Evolutionary conservation across 1,284 basidiomycete genomes (phyloP).

Genomic region (Cutaneotrichosporon dermatis): DNA sequence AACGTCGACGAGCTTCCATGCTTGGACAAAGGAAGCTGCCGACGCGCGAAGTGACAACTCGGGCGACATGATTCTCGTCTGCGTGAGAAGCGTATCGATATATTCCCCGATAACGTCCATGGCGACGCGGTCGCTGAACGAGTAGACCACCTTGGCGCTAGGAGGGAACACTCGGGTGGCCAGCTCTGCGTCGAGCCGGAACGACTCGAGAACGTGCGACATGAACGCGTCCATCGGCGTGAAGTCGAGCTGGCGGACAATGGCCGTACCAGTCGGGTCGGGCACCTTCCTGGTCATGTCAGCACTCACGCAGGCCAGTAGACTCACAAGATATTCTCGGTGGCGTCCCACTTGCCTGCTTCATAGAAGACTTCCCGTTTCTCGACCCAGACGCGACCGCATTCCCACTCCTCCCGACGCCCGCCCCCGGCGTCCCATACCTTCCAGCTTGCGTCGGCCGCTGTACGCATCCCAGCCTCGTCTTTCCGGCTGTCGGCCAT

Average conservation of each 20-base stretch:
- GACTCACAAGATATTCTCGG: constrained; percentile 75
- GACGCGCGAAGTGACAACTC: constrained; percentile 76
- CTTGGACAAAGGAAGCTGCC: constrained; percentile 82
- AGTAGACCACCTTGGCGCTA: constrained; percentile 41
- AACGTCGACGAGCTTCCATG: constrained; percentile 77
- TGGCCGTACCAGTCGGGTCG: constrained; percentile 28
- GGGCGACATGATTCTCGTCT: constrained; percentile 67
- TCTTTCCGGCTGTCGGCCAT: constrained; percentile 66
- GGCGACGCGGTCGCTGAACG: constrained; percentile 44
- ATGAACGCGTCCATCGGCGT: constrained; percentile 92
- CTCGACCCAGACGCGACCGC: constrained; percentile 87
- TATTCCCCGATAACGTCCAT: constrained; percentile 69
- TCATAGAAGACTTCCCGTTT: constrained; percentile 92
- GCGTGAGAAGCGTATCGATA: constrained; percentile 68
- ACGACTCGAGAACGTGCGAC: constrained; percentile 59
- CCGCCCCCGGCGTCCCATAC: constrained; percentile 56
- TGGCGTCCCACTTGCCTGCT: constrained; percentile 67
- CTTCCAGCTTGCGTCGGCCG: constrained; percentile 77
- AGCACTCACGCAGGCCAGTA: constrained; percentile 17
- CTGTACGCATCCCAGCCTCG: constrained; percentile 68
- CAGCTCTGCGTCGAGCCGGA: constrained; percentile 69
- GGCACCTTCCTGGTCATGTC: constrained; percentile 28
- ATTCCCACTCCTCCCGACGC: constrained; percentile 68
- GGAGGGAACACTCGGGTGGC: constrained; percentile 83
- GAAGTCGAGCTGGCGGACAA: constrained; percentile 61